Evolutionary conservation across 441 rosid species (phyloP), one percentile per base, ranked within the genome.

Genomic region (Hura crepitans): DNA sequence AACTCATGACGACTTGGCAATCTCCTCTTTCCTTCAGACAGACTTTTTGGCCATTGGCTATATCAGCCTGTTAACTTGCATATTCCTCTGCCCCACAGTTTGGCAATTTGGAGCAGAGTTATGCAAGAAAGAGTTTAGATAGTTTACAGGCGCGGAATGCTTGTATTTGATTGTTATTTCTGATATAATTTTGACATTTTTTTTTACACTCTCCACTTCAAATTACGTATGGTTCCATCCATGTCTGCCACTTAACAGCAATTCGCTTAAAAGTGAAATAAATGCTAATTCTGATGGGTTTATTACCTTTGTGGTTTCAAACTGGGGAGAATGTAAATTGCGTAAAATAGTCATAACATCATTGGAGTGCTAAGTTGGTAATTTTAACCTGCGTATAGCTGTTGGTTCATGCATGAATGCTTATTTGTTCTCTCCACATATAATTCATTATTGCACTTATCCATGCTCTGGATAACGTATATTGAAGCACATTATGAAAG

Each of bases 341-440:
- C 22, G 14, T 1, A 35, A 58, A 46, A 13, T 50, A 49, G 27
- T 53, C 18, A 60, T 54, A 25, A 50, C 22, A n/a, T 27, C 0
- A 10, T 17, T 62, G n/a, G 25, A 35, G 51, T 64, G 49, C 9
- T 18, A 31, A 20, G 11, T 20, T 33, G 10, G 23, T 33, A 68
- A 70, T 42, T 49, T 33, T 49, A 25, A 53, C 15, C 61, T 30
- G 28, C 23, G 9, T 46, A 35, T 58, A 15, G 51, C 73, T 58
- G 58, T 58, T 37, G 51, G 51, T 53, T 54, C 51, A 17, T 62
- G 50, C 54, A 50, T 61, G 18, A 50, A 35, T 71, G 53, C 62
- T 51, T 15, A 25, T 30, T 11, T 63, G 45, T 37, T 22, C 62
- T 43, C 46, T 56, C 45, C 18, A 17, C 50, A 64, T 33, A 18